phyloP scores from a whole-genome alignment of 805 yeast genomes.

The Ogataea paraovalis region DNA sequence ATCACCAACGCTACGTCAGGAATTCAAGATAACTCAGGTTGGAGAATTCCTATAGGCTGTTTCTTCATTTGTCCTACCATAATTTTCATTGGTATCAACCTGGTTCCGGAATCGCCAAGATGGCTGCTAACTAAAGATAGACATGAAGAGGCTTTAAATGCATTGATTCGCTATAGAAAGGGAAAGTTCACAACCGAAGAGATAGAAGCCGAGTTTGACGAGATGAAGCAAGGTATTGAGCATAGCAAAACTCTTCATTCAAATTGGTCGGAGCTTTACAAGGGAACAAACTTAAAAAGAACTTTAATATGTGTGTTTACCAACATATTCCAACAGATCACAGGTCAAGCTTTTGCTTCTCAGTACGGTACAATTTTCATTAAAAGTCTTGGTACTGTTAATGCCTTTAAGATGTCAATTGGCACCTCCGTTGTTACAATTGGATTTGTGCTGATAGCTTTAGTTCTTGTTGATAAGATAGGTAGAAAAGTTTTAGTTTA shows the following conservation, averaged over 20 bases:
- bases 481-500: not conserved
- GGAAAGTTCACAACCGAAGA: not conserved
- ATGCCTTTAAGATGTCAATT: not conserved
- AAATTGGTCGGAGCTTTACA: not conserved
- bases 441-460: not conserved
- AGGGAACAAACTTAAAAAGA: not conserved
- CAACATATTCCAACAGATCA: not conserved
- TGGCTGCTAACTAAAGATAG: not conserved
- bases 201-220: not conserved
- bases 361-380: not conserved
- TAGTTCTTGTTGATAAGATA: not conserved
- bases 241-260: not conserved
- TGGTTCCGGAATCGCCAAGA: not conserved
- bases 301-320: not conserved
- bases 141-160: not conserved
- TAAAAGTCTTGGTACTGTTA: not conserved
- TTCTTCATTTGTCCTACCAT: not conserved
- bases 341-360: not conserved
- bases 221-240: not conserved
- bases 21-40: not conserved
- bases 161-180: not conserved
- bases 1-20: not conserved
- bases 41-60: not conserved
- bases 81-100: not conserved
- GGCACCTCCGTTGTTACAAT: not conserved